phyloP scores from a whole-genome alignment of 2,329 filamentous ascomycete species.

The Colletotrichum zoysiae region DNA sequence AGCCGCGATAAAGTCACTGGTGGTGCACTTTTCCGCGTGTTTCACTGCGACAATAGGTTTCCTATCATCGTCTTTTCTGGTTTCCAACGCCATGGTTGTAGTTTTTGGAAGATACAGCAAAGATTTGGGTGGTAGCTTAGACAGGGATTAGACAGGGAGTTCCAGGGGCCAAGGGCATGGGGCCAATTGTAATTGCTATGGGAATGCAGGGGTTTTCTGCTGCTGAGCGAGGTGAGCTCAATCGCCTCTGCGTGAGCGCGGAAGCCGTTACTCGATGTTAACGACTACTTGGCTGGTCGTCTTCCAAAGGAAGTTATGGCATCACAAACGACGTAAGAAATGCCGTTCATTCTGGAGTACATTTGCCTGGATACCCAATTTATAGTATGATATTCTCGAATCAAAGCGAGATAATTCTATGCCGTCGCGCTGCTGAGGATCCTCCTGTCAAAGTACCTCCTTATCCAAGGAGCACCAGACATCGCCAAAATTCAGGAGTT shows the following conservation, averaged over 20 bases:
- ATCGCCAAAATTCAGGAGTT: constrained; percentile 37
- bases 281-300: constrained; percentile 30
- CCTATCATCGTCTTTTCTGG: not conserved
- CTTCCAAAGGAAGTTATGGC: not conserved
- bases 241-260: constrained; percentile 38
- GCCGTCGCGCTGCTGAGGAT: not conserved
- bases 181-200: constrained; percentile 36
- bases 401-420: not conserved
- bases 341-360: constrained; percentile 6
- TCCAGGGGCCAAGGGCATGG: constrained; percentile 30
- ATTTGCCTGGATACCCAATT: constrained; percentile 34
- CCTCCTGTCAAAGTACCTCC: constrained; percentile 31
- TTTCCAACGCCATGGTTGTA: constrained; percentile 24
- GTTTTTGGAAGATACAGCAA: constrained; percentile 20
- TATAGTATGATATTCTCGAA: constrained; percentile 6
- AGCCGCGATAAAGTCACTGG: constrained; percentile 22
- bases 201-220: constrained; percentile 40
- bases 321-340: constrained; percentile 21
- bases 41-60: not conserved
- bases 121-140: constrained; percentile 32
- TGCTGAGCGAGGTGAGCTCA: constrained; percentile 31
- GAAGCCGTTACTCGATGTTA: constrained; percentile 47
- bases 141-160: constrained; percentile 40
- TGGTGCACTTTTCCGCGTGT: not conserved
- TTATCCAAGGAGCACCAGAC: constrained; percentile 43